A percentile compares a stretch with the other conserved stretches of the same genome.
These are phyloP conservation scores for Inga leiocalycina DNA, from an alignment of 306 rosid species.

Conservation along the genomic window DNA sequence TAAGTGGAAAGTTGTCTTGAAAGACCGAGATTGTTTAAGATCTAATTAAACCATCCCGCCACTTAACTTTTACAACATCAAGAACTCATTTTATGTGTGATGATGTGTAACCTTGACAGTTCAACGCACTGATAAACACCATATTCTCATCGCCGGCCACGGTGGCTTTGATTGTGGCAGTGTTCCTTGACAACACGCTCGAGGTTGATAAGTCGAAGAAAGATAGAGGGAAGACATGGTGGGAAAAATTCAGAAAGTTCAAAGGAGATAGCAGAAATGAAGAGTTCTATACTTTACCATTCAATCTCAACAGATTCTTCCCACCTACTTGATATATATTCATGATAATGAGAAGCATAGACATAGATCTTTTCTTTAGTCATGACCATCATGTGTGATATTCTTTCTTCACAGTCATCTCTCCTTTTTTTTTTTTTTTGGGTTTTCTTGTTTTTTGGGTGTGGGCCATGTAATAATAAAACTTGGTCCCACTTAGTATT, in stretches of 20 bases:
- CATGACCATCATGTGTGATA: neutral
- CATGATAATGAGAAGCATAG: neutral
- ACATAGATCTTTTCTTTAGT: neutral
- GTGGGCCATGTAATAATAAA: neutral
- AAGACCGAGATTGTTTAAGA: neutral
- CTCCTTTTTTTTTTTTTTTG: neutral
- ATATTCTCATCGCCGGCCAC: slow-evolving; percentile 85
- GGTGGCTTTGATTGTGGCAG: slow-evolving; percentile 40
- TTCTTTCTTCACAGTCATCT: neutral
- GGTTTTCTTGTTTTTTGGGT: too few species aligned
- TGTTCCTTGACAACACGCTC: too few species aligned
- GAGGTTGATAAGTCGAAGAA: slow-evolving; percentile 67
- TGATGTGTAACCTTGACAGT: slow-evolving; percentile 52
- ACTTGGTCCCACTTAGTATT: neutral
- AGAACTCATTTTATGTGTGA: neutral
- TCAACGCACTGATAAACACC: slow-evolving; percentile 87
- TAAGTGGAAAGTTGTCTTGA: neutral
- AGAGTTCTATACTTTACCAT: slow-evolving; percentile 91
- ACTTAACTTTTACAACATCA: neutral
- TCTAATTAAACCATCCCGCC: neutral
- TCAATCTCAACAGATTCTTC: slow-evolving; percentile 93
- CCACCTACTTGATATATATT: slow-evolving; percentile 51
- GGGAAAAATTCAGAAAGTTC: slow-evolving; percentile 84
- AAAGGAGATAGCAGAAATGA: slow-evolving; percentile 84
- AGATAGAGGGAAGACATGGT: slow-evolving; percentile 99